Evolutionary conservation across 2,329 filamentous ascomycete genomes (phyloP).

Genomic region (Emmonsiellopsis sp.): DNA sequence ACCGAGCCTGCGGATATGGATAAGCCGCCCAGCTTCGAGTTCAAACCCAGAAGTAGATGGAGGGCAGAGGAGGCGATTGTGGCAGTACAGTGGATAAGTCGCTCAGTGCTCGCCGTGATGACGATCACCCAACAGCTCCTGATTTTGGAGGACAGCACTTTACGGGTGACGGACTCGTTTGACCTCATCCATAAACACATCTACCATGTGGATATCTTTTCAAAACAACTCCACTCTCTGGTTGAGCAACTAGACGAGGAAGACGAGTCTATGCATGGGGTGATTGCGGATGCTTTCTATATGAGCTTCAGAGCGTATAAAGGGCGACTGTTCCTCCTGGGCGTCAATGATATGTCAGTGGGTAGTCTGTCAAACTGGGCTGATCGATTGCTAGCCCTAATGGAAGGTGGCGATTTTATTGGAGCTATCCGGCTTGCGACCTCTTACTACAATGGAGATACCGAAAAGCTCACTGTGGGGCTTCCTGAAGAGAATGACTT

Average conservation of each 20-base stretch:
- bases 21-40: conserved; percentile 68
- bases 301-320: conserved; percentile 98
- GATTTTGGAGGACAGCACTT: conserved; percentile 78
- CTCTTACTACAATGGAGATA: conserved; percentile 80
- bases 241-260: conserved; percentile 85
- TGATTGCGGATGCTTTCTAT: conserved; percentile 93
- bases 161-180: conserved; percentile 90
- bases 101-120: conserved; percentile 81
- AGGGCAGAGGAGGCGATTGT: conserved; percentile 92
- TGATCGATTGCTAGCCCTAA: conserved; percentile 81
- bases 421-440: conserved; percentile 84
- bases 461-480: conserved; percentile 91
- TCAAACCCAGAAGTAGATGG: conserved; percentile 79
- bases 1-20: conserved; percentile 56
- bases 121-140: conserved; percentile 92
- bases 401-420: conserved; percentile 96
- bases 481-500: conserved; percentile 72
- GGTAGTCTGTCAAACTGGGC: conserved; percentile 96
- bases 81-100: conserved; percentile 91
- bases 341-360: conserved; percentile 88
- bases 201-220: conserved; percentile 85
- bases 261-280: conserved; percentile 83
- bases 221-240: conserved; percentile 69
- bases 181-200: conserved; percentile 88
- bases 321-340: conserved; percentile 80